Evolutionary conservation across 2,329 filamentous ascomycete genomes (phyloP).

Genomic region (Arthrobotrys sphaeroides): DNA sequence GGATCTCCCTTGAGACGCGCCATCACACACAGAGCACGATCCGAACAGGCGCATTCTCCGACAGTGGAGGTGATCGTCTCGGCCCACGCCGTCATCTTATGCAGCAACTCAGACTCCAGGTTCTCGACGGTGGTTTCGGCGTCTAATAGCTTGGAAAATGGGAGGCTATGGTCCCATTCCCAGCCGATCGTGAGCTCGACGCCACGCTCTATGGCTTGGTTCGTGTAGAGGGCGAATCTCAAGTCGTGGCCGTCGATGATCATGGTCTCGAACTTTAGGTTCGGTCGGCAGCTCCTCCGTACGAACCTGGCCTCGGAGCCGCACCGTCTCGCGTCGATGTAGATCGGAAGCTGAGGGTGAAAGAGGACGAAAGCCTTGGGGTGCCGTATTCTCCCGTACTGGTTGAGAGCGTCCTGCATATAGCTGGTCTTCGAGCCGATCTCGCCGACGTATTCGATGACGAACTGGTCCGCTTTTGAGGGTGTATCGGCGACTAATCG

Average conservation of each 20-base stretch:
- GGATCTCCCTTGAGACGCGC: constrained; percentile 53
- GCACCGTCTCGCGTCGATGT: constrained; percentile 89
- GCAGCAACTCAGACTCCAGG: constrained; percentile 61
- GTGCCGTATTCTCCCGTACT: constrained; percentile 65
- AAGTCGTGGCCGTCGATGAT: constrained; percentile 78
- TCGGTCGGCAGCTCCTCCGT: constrained; percentile 90
- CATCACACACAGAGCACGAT: constrained; percentile 54
- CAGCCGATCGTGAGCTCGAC: constrained; percentile 75
- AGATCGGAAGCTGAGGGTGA: constrained; percentile 85
- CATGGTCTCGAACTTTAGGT: constrained; percentile 86
- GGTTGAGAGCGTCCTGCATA: constrained; percentile 64
- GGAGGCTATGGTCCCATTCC: constrained; percentile 63
- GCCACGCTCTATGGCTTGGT: constrained; percentile 72
- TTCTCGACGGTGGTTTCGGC: constrained; percentile 61
- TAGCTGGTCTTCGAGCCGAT: constrained; percentile 65
- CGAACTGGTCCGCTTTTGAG: constrained; percentile 45
- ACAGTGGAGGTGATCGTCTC: constrained; percentile 54
- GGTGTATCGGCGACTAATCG: constrained; percentile 44
- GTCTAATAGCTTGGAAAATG: constrained; percentile 49
- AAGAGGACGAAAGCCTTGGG: constrained; percentile 81
- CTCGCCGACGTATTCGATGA: constrained; percentile 69
- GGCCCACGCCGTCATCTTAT: constrained; percentile 61
- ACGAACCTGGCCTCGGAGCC: constrained; percentile 87
- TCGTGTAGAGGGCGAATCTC: constrained; percentile 94
- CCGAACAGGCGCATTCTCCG: constrained; percentile 57